Evolutionary conservation across 2,329 filamentous ascomycete genomes (phyloP).

Genomic region (Corinectria fuckeliana): DNA sequence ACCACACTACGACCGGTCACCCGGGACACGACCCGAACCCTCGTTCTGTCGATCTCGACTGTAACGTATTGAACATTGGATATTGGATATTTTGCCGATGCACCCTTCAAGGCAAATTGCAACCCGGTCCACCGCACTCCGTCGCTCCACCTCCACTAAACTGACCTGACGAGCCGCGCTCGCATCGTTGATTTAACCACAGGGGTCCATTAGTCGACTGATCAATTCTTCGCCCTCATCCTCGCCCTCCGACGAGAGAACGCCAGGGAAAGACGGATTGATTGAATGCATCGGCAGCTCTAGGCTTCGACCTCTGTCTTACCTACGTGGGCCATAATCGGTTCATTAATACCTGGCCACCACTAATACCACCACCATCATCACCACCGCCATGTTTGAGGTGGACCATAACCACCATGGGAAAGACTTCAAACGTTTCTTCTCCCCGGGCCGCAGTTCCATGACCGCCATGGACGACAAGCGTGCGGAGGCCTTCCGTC

Average conservation of each 20-base stretch:
- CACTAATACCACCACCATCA: not conserved
- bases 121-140: not conserved
- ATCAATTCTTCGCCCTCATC: not conserved
- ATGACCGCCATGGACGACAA: constrained; percentile 38
- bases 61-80: not conserved
- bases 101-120: not conserved
- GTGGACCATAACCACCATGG: constrained; percentile 37
- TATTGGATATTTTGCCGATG: constrained; percentile 10
- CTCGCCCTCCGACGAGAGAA: not conserved
- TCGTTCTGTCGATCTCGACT: not conserved
- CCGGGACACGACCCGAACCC: not conserved
- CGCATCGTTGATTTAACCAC: constrained; percentile 2
- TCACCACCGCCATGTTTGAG: constrained; percentile 33
- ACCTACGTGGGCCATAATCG: not conserved
- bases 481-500: constrained; percentile 36
- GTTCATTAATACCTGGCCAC: constrained; percentile 6
- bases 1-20: not conserved
- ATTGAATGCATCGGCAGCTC: not conserved
- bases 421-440: constrained; percentile 37
- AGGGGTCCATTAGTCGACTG: not conserved
- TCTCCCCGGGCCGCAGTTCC: constrained; percentile 36
- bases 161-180: constrained; percentile 16
- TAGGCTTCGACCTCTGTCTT: not conserved
- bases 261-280: not conserved
- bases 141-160: constrained; percentile 17